These are phyloP conservation scores for Byssothecium circinans DNA, from an alignment of 2,329 filamentous ascomycete genomes.

Conservation along the genomic window DNA sequence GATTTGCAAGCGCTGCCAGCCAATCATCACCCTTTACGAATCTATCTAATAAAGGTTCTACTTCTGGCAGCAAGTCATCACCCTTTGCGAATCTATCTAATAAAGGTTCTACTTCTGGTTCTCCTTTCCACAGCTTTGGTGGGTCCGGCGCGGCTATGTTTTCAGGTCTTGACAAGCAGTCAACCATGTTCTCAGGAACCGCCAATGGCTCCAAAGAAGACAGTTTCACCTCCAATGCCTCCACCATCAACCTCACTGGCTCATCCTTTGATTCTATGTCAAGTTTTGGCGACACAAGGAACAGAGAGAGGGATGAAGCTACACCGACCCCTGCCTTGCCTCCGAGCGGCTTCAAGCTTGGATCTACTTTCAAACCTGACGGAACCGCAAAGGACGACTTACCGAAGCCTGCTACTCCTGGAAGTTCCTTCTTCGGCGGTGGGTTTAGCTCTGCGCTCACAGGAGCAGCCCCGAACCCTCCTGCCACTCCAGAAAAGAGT, in stretches of 20 bases:
- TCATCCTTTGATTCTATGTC: slow-evolving; percentile 34
- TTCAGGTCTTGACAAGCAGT: slow-evolving; percentile 32
- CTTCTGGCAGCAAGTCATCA: too few relatives aligned
- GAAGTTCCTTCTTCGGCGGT: slow-evolving; percentile 61
- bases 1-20: slow-evolving; percentile 35
- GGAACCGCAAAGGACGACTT: slow-evolving; percentile 62
- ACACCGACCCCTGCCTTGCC: slow-evolving; percentile 38
- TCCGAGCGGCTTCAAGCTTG: slow-evolving; percentile 62
- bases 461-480: slow-evolving; percentile 41
- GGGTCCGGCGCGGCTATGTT: slow-evolving; percentile 25
- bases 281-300: slow-evolving; percentile 32
- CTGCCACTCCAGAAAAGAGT: slow-evolving; percentile 42
- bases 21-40: slow-evolving; percentile 36
- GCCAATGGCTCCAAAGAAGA: slow-evolving; percentile 23
- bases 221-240: slow-evolving; percentile 40
- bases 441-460: slow-evolving; percentile 63
- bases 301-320: slow-evolving; percentile 36
- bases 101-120: slow-evolving; percentile 17
- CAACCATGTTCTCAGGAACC: slow-evolving; percentile 30
- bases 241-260: slow-evolving; percentile 42
- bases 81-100: slow-evolving; percentile 38
- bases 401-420: slow-evolving; percentile 51
- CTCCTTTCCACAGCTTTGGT: slow-evolving; percentile 37
- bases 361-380: slow-evolving; percentile 68
- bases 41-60: slow-evolving; percentile 20